phyloP scores from a whole-genome alignment of 306 rosid genomes.

The Fragaria nilgerrensis region DNA sequence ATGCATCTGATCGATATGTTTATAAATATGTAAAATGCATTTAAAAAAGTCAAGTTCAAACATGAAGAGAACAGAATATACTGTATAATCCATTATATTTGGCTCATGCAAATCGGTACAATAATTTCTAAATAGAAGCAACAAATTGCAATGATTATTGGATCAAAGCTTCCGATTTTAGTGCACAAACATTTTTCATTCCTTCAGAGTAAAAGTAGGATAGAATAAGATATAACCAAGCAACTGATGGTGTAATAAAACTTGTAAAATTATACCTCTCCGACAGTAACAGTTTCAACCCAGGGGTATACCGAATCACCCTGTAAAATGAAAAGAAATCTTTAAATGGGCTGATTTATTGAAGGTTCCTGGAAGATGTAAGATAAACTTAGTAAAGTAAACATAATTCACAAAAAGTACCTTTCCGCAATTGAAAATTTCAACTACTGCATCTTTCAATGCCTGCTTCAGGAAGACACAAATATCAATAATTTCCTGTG shows the following conservation, averaged over 20 bases:
- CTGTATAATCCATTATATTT: not conserved
- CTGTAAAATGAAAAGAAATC: slow-evolving; percentile 32
- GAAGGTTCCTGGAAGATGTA: slow-evolving; percentile 15
- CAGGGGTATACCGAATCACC: slow-evolving; percentile 66
- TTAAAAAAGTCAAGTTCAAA: not conserved
- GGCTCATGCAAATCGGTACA: not conserved
- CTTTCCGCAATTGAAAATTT: slow-evolving; percentile 66
- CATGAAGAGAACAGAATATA: not conserved
- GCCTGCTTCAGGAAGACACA: slow-evolving; percentile 45
- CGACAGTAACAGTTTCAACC: slow-evolving; percentile 54
- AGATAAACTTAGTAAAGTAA: not conserved
- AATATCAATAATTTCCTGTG: slow-evolving; percentile 6
- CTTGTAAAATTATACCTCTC: slow-evolving; percentile 44
- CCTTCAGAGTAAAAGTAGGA: not conserved
- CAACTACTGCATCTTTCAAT: slow-evolving; percentile 64
- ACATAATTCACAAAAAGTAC: slow-evolving; percentile 33
- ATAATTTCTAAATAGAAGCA: not conserved
- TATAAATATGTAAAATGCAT: not conserved
- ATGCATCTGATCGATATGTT: not conserved
- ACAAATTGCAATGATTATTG: not conserved
- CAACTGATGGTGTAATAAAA: not conserved
- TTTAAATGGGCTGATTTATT: slow-evolving; percentile 3
- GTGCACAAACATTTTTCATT: not conserved
- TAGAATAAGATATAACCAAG: not conserved
- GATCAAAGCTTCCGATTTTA: not conserved